phyloP scores from a whole-genome alignment of 1,284 basidiomycete species.

The Sporisorium graminicola region DNA sequence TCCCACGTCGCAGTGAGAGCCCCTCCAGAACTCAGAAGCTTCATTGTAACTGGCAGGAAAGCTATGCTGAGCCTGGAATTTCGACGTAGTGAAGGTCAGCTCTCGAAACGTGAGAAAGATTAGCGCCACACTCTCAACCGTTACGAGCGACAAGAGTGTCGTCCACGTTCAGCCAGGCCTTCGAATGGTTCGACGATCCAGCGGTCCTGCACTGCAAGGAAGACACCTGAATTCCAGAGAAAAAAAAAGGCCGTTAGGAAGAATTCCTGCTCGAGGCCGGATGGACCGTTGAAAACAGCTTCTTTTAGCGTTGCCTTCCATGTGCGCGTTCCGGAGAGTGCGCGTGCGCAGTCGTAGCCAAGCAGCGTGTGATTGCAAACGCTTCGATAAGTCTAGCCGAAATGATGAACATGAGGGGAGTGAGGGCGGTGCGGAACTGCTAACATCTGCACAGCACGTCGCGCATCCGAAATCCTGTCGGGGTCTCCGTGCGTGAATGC shows the following conservation, averaged over 20 bases:
- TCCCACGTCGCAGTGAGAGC: conserved; percentile 1
- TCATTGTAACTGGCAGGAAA: neutral
- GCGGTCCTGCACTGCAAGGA: neutral
- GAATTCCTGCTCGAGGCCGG: conserved; percentile 2
- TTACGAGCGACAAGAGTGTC: neutral
- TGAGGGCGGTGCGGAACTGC: neutral
- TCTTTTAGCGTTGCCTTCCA: neutral
- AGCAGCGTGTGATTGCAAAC: conserved; percentile 19
- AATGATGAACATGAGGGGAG: neutral
- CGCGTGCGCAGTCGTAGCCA: conserved; percentile 14
- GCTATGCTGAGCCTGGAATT: too few species aligned
- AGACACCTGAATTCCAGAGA: neutral
- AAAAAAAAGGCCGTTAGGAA: neutral
- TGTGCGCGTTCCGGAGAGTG: conserved; percentile 9
- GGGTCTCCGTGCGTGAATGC: neutral
- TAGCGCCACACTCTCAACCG: neutral
- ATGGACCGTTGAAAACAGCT: neutral
- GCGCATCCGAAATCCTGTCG: conserved; percentile 9
- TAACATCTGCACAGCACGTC: conserved; percentile 11
- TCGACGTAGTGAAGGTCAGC: neutral
- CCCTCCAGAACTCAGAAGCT: neutral
- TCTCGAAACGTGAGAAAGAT: neutral
- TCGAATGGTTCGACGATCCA: too few species aligned
- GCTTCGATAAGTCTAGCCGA: neutral
- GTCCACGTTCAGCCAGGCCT: neutral